These are phyloP conservation scores for Paramecium sonneborni DNA, from an alignment of 73 alveolate genomes.

Conservation along the genomic window DNA sequence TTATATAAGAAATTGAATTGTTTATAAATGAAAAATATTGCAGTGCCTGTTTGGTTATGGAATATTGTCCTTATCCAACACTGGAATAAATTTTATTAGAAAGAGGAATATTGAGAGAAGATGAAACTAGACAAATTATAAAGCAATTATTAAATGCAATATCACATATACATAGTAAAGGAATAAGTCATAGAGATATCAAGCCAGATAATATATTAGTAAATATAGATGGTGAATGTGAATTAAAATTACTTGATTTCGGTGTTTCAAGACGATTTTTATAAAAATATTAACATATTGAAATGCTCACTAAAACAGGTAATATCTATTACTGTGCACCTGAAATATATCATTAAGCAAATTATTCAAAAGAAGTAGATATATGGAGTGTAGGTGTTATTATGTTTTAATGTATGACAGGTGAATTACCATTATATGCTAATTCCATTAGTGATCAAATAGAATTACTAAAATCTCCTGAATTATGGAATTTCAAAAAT, in stretches of 20 bases:
- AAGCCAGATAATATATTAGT: slow-evolving; percentile 67
- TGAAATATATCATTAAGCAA: slow-evolving; percentile 16
- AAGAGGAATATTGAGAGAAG: not conserved
- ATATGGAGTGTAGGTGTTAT: slow-evolving; percentile 28
- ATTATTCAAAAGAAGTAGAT: slow-evolving; percentile 7
- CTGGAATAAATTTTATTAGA: not conserved
- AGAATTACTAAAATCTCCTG: not conserved
- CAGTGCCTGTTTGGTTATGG: slow-evolving; percentile 63
- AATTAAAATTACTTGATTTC: slow-evolving; percentile 6
- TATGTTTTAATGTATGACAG: slow-evolving; percentile 29
- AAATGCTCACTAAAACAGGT: slow-evolving; percentile 44
- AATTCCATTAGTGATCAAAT: not conserved
- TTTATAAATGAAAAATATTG: slow-evolving; percentile 56
- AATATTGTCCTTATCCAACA: slow-evolving; percentile 64
- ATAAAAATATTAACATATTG: not conserved
- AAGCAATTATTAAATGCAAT: slow-evolving; percentile 14
- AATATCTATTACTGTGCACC: slow-evolving; percentile 19
- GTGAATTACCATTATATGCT: not conserved
- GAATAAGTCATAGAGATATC: slow-evolving; percentile 62
- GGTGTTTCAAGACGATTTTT: slow-evolving; percentile 42
- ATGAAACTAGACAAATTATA: slow-evolving; percentile 35
- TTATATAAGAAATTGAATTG: slow-evolving; percentile 40
- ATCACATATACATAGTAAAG: slow-evolving; percentile 35
- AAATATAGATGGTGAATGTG: not conserved
- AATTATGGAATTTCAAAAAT: not conserved